Base-by-base conservation (phyloP, 192 early-diverging fungal genomes). In the Dissophora ornata region DNA sequence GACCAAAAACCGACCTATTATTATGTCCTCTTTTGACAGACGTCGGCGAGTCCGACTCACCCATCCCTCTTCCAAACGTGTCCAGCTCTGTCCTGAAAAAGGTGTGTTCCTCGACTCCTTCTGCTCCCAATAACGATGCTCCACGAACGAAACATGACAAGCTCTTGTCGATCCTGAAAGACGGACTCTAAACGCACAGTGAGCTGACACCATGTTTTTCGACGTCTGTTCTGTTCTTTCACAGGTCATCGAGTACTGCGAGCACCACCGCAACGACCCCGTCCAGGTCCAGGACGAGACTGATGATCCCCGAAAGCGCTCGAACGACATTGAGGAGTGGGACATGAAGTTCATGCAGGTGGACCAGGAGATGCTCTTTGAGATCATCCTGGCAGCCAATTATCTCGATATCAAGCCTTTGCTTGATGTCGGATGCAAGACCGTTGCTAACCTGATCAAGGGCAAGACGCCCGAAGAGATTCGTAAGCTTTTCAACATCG, bases 391-490 rank as follows among this genome's bases (percentile, higher is more conserved):
- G 38, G 92, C 93, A 36, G 89, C 94, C 42, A 93, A 95, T 79
- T 92, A 94, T 79, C 84, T 99, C 62, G 97, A 97, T 80, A 97
- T 97, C 74, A 97, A 96, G 82, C 91, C 94, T 21, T 85, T 99
- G 57, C 85, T 99, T 19, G 95, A 99, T 84, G 88, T 99, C 41
- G 94, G 95, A 12, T 99, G 97, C 88, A 97, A 96, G 86, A 95
- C 95, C 4, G 94, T 97, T 30, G 97, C 97, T 46, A 97, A 96
- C 80, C 93, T 96, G 92, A 92, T 99, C 80, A 93, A 94, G 71
- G 94, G 94, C 44, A 97, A 97, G 85, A 84, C 88, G 11, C 90
- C 95, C 7, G 92, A 97, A 62, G 89, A 97, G 82, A 97, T 98
- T 66, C 90, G 96, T 56, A 90, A 89, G 67, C 91, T 90, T 71